Percentiles rank a stretch among this genome's conserved stretches.
These are phyloP conservation scores for Aspergillus sclerotiicarbonarius DNA, from an alignment of 495 filamentous ascomycete genomes.

Conservation along the genomic window DNA sequence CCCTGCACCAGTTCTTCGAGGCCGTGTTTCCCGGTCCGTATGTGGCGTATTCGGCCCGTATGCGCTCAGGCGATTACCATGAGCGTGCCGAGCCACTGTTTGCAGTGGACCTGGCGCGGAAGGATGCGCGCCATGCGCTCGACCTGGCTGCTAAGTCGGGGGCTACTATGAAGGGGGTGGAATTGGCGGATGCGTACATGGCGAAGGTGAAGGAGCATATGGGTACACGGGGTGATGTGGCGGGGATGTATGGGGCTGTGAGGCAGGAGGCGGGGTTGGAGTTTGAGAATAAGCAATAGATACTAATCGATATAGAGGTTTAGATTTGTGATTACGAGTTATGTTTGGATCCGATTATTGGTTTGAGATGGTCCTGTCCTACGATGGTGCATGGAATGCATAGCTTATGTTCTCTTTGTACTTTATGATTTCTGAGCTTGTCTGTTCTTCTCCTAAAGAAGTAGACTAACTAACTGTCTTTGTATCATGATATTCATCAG, in stretches of 20 bases:
- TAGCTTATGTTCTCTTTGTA: no score
- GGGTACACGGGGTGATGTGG: conserved; percentile 68
- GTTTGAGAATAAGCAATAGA: conserved; percentile 49
- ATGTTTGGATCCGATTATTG: no score
- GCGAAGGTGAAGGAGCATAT: conserved; percentile 59
- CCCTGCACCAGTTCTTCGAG: conserved; percentile 60
- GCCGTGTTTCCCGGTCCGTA: conserved; percentile 46
- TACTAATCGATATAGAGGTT: no score
- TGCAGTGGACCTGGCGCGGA: conserved; percentile 68
- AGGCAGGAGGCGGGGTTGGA: conserved; percentile 60
- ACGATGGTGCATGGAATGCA: no score
- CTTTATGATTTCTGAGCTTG: no score
- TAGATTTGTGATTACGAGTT: no score
- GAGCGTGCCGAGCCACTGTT: conserved; percentile 65
- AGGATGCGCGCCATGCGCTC: conserved; percentile 71
- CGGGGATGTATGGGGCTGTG: conserved; percentile 69
- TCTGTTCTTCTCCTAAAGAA: no score
- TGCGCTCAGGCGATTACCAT: conserved; percentile 66
- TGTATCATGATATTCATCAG: no score
- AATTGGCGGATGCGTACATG: conserved; percentile 61
- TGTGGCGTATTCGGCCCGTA: conserved; percentile 60
- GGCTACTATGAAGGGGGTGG: conserved; percentile 53
- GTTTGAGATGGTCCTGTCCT: no score
- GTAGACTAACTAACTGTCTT: no score
- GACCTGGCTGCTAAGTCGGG: conserved; percentile 58